phyloP scores from a whole-genome alignment of 495 filamentous ascomycete species.

The Aspergillus kassunensis region DNA sequence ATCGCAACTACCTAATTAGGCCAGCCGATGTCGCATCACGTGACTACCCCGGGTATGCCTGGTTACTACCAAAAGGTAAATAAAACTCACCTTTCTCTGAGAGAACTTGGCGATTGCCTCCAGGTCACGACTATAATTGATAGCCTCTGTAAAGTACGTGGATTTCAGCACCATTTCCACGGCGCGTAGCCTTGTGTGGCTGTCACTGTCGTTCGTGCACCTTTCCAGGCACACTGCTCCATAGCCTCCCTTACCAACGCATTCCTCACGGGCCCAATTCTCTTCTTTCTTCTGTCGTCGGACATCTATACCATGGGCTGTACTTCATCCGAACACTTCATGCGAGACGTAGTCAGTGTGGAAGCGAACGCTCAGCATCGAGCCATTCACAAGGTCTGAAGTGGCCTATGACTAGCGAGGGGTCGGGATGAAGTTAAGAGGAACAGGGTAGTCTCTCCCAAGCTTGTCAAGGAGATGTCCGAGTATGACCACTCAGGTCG shows the following conservation, averaged over 20 bases:
- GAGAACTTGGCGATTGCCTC: constrained; percentile 20
- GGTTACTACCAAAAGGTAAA: no score
- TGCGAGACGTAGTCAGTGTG: neutral
- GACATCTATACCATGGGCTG: no score
- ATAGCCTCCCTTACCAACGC: neutral
- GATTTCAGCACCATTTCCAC: neutral
- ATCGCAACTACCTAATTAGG: no score
- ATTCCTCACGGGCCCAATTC: neutral
- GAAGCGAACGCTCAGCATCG: neutral
- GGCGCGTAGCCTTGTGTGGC: neutral
- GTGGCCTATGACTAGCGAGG: no score
- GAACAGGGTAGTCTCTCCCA: no score
- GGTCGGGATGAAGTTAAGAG: no score
- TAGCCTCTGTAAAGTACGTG: neutral
- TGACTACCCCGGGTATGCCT: no score
- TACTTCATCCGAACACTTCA: neutral
- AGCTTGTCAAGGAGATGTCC: no score
- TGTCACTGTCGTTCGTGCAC: neutral
- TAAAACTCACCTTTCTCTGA: constrained; percentile 12
- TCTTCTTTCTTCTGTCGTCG: neutral
- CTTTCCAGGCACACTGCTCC: neutral
- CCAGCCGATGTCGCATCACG: no score
- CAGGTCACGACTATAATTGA: constrained; percentile 13
- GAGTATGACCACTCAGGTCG: no score
- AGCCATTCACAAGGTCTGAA: neutral